Base-by-base conservation (phyloP, 2,329 filamentous ascomycete species). In the Ophiocordyceps unilateralis region DNA sequence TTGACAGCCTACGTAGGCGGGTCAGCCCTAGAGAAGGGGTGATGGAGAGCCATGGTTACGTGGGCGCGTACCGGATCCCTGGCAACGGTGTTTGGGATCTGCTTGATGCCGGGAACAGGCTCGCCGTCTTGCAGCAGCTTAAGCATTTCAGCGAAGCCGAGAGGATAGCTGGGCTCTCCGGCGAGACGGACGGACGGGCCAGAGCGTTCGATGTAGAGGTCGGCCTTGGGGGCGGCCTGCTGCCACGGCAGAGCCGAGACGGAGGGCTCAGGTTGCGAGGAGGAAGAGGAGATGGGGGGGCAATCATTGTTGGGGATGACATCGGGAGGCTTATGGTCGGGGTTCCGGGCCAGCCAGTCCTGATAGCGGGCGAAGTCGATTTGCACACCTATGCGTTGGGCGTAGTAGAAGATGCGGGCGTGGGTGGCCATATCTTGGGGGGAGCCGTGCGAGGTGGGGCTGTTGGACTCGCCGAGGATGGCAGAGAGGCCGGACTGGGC, bases 71-170 rank as follows among this genome's bases (percentile, higher is more conserved):
- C 80, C 46, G 84, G 74, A 5, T 81, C 81, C 43, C 77, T 69
- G 19, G 88, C 67, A 5, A 94, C 67, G 0, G 81, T 91, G 50
- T 85, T 75, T 5, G 88, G 86, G 43, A 95, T 89, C 48, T 93
- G 76, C 51, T 79, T 78, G 54, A 95, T 93, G 1, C 88, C 88
- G 1, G 87, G 86, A 38, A 95, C 81, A 0, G 83, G 80, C 51
- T 85, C 78, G 43, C 86, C 86, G 23, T 77, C 79, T 21, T 84
- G 83, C 43, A 95, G 83, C 43, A 93, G 73, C 53, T 85, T 81
- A 44, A 93, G 80, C 47, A 95, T 86, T 50, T 89, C 78, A 8
- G 83, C 81, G 59, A 95, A 94, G 1, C 78, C 81, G 41, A 78
- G 79, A 4, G 87, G 87, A 53, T 93, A 93, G 1, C 76, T 73